Evolutionary conservation across 1,139 yeast genomes (phyloP).

Genomic region (Insectozyma bohioensis): DNA sequence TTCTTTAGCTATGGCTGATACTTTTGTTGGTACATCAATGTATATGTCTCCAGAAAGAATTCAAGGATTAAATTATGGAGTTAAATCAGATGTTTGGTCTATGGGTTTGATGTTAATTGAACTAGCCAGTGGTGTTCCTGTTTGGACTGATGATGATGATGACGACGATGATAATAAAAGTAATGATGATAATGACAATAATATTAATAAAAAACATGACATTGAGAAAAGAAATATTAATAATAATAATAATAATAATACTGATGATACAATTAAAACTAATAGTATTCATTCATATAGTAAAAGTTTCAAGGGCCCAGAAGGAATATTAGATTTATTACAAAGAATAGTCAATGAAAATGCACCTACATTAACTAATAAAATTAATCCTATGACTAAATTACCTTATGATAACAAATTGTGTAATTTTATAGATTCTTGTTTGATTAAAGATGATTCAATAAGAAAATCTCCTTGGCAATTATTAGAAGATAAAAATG

Average conservation of each 20-base stretch:
- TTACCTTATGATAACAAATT: slow-evolving; percentile 40
- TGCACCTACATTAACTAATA: slow-evolving; percentile 64
- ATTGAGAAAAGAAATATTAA: background rate
- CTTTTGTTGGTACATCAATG: slow-evolving; percentile 96
- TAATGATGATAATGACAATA: background rate
- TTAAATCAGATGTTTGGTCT: slow-evolving; percentile 96
- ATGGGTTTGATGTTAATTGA: slow-evolving; percentile 88
- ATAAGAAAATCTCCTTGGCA: slow-evolving; percentile 65
- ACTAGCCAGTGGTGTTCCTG: slow-evolving; percentile 72
- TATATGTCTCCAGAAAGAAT: slow-evolving; percentile 98
- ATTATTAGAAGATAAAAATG: slow-evolving; percentile 38
- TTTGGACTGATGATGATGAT: slow-evolving; percentile 40
- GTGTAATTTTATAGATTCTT: slow-evolving; percentile 63
- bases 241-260: background rate
- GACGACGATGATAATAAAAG: slow-evolving; percentile 19
- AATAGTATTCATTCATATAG: too few relatives aligned
- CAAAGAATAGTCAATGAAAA: slow-evolving; percentile 93
- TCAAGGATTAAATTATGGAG: slow-evolving; percentile 89
- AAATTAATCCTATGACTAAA: slow-evolving; percentile 26
- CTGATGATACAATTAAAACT: too few relatives aligned
- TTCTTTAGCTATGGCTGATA: slow-evolving; percentile 82
- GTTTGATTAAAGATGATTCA: slow-evolving; percentile 65
- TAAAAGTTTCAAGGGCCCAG: slow-evolving; percentile 52
- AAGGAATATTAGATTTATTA: slow-evolving; percentile 83
- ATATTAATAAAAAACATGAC: slow-evolving; percentile 6